A percentile compares a stretch with the other conserved stretches of the same genome.
Evolutionary conservation across 306 rosid species (phyloP).

Genomic region (Adenanthera pavonina): DNA sequence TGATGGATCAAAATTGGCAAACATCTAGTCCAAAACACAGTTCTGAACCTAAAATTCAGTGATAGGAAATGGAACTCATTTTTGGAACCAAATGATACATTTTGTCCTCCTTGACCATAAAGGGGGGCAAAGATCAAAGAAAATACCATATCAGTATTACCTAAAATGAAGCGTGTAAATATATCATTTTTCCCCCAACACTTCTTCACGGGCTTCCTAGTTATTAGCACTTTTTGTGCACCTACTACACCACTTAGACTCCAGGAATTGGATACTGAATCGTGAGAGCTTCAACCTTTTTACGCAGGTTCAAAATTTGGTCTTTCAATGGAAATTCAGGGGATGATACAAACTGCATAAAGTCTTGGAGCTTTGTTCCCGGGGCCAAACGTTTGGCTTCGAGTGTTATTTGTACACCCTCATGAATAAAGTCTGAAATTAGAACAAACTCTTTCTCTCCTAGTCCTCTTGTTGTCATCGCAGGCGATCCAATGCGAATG

Average conservation of each 20-base stretch:
- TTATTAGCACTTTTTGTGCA: too few relatives aligned
- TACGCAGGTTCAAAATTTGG: not conserved
- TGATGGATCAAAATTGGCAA: not conserved
- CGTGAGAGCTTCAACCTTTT: not conserved
- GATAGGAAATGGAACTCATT: not conserved
- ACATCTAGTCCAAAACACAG: too few relatives aligned
- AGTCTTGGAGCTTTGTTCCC: not conserved
- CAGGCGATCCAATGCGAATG: not conserved
- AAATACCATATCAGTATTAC: not conserved
- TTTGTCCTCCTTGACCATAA: not conserved
- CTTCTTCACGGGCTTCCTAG: too few relatives aligned
- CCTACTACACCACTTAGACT: not conserved
- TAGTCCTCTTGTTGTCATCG: constrained; percentile 3
- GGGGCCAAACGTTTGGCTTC: not conserved
- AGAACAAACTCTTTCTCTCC: not conserved
- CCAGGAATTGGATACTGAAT: not conserved
- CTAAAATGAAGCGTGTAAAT: too few relatives aligned
- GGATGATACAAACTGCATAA: not conserved
- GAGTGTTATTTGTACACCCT: not conserved
- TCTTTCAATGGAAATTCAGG: not conserved
- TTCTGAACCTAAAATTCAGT: too few relatives aligned
- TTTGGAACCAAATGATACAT: not conserved
- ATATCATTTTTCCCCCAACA: too few relatives aligned
- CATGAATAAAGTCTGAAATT: not conserved
- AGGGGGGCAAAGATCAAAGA: not conserved